Percentiles rank a stretch among this genome's conserved stretches.
phyloP scores from a whole-genome alignment of 2,329 filamentous ascomycete species.

The Aphanocladium album region DNA sequence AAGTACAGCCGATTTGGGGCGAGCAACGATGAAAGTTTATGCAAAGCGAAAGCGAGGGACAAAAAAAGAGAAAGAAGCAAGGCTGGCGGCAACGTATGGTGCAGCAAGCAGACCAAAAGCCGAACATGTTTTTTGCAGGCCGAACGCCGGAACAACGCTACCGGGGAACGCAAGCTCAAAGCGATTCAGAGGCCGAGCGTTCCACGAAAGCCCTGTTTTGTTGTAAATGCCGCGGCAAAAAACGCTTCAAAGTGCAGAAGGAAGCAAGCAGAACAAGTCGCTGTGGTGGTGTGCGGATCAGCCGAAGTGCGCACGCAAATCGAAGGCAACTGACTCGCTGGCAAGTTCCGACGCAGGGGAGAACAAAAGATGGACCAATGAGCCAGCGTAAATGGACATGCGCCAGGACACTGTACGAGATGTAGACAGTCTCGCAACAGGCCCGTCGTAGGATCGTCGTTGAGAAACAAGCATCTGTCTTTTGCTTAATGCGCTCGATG shows the following conservation, averaged over 20 bases:
- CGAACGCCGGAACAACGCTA: neutral
- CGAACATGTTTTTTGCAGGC: neutral
- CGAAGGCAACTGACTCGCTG: neutral
- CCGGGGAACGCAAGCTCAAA: neutral
- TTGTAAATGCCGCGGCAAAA: neutral
- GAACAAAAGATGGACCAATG: neutral
- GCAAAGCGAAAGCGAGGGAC: too few species aligned
- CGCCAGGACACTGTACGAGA: too few species aligned
- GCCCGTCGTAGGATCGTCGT: too few species aligned
- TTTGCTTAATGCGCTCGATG: too few species aligned
- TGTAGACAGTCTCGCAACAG: too few species aligned
- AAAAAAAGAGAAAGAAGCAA: too few species aligned
- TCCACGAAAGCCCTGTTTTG: too few species aligned
- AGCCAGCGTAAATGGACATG: too few species aligned
- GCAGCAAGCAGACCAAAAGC: neutral
- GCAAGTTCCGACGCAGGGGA: constrained; percentile 1
- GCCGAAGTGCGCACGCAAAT: neutral
- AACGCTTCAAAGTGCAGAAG: neutral
- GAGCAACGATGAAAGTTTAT: too few species aligned
- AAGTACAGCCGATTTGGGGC: too few species aligned
- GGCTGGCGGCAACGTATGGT: too few species aligned
- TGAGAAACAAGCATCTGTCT: too few species aligned
- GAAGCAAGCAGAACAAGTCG: neutral
- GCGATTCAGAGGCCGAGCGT: neutral
- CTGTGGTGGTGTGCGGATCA: neutral